Percentiles rank a stretch among this genome's conserved stretches.
These are phyloP conservation scores for Wickerhamiella slavikovae DNA, from an alignment of 805 yeast species.

Conservation along the genomic window DNA sequence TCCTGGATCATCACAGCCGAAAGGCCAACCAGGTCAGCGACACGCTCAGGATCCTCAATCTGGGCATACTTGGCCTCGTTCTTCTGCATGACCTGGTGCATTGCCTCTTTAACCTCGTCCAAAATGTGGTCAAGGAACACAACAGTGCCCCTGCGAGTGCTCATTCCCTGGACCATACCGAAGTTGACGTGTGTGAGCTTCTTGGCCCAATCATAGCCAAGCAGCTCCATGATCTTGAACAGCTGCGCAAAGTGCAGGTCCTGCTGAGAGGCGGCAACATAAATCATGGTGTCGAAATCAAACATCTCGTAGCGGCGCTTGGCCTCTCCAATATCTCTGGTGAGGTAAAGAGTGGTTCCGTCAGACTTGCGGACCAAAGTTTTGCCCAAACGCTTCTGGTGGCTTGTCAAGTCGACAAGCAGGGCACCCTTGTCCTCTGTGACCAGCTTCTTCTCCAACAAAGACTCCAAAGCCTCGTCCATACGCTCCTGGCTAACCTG, in stretches of 20 bases:
- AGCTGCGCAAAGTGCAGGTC: constrained; percentile 87
- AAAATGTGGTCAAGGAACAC: constrained; percentile 90
- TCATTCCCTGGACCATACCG: constrained; percentile 98
- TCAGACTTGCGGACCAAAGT: constrained; percentile 83
- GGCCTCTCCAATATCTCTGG: constrained; percentile 96
- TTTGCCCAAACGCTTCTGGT: constrained; percentile 83
- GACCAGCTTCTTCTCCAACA: constrained; percentile 48
- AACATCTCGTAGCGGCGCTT: constrained; percentile 67
- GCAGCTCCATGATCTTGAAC: constrained; percentile 76
- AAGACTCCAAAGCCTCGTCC: constrained; percentile 38
- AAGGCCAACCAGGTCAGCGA: constrained; percentile 89
- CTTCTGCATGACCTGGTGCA: constrained; percentile 92
- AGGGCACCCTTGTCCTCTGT: constrained; percentile 83
- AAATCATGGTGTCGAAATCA: constrained; percentile 86
- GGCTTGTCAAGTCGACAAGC: constrained; percentile 63
- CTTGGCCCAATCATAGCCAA: constrained; percentile 78
- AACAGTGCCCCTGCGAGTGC: constrained; percentile 94
- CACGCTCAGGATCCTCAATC: constrained; percentile 79
- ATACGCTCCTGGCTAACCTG: constrained; percentile 62
- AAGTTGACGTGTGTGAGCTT: constrained; percentile 69
- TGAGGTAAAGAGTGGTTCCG: constrained; percentile 82
- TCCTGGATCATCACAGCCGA: constrained; percentile 98
- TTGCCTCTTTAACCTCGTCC: constrained; percentile 79
- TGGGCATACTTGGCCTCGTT: constrained; percentile 81
- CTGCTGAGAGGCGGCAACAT: constrained; percentile 91